Conservation (phyloP, 2,329 filamentous ascomycete genomes). For the Diaporthe sp. region DNA sequence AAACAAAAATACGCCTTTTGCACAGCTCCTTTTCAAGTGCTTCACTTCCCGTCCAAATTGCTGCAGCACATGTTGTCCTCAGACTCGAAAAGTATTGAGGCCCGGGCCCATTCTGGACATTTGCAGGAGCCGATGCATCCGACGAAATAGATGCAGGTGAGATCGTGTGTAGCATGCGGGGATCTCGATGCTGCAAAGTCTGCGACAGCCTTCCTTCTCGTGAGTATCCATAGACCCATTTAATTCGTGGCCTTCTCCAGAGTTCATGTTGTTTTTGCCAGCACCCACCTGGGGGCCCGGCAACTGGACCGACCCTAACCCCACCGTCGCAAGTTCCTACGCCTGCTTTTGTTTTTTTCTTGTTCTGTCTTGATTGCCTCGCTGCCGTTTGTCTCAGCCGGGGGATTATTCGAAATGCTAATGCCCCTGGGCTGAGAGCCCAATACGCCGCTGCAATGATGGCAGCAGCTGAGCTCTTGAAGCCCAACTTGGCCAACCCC, state of each 20-base stretch:
- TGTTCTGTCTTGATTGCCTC: not conserved
- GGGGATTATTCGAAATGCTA: not conserved
- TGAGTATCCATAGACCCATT: conserved; percentile 30
- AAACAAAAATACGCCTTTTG: not conserved
- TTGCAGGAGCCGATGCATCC: conserved; percentile 10
- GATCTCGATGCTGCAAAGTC: conserved; percentile 20
- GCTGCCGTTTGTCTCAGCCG: not conserved
- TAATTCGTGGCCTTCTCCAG: conserved; percentile 25
- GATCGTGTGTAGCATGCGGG: conserved; percentile 11
- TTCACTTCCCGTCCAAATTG: not conserved
- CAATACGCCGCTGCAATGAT: not conserved
- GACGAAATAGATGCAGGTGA: not conserved
- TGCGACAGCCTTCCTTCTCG: conserved; percentile 12
- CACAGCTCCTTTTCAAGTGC: not conserved
- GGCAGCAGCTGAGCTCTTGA: conserved; percentile 23
- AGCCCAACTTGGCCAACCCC: conserved; percentile 37
- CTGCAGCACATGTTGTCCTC: not conserved
- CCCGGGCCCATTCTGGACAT: not conserved
- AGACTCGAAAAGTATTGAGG: not conserved
- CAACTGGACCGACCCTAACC: conserved; percentile 19
- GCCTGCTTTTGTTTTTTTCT: not conserved
- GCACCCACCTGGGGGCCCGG: conserved; percentile 5
- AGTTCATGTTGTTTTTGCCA: conserved; percentile 28
- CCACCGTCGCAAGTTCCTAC: not conserved
- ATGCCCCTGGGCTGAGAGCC: not conserved